These are phyloP conservation scores for Eucommia ulmoides DNA, from an alignment of 257 asterid genomes.

Conservation along the genomic window DNA sequence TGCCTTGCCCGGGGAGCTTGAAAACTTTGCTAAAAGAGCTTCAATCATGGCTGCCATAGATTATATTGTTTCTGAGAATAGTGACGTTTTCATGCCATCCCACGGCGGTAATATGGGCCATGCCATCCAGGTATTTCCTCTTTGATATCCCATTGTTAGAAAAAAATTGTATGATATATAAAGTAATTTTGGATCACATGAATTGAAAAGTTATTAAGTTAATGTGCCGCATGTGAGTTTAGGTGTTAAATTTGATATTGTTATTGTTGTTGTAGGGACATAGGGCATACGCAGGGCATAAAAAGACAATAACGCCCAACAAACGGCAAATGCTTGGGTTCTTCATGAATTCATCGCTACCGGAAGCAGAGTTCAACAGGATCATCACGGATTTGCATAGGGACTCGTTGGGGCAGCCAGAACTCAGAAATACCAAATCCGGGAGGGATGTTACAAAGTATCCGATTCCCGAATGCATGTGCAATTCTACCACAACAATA, in stretches of 20 bases:
- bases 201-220: neutral
- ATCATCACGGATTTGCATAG: constrained; percentile 55
- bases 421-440: constrained; percentile 52
- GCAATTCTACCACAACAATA: constrained; percentile 46
- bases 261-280: constrained; percentile 47
- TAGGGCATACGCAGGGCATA: constrained; percentile 88
- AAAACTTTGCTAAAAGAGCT: constrained; percentile 58
- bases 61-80: constrained; percentile 62
- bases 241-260: neutral
- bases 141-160: neutral
- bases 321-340: constrained; percentile 77
- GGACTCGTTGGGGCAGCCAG: constrained; percentile 83
- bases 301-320: constrained; percentile 79
- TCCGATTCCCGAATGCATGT: constrained; percentile 90
- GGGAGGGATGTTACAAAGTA: constrained; percentile 85
- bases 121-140: constrained; percentile 63
- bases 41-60: constrained; percentile 91
- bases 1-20: constrained; percentile 71
- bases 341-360: constrained; percentile 59
- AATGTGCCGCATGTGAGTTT: neutral
- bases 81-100: constrained; percentile 95
- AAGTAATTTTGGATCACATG: neutral
- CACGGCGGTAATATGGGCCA: constrained; percentile 99
- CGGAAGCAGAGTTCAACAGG: constrained; percentile 44
- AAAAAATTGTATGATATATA: neutral